Percentiles rank a stretch among this genome's conserved stretches.
Evolutionary conservation across 352 stramenopile genomes (phyloP).

Genomic region (Globisporangium polare): DNA sequence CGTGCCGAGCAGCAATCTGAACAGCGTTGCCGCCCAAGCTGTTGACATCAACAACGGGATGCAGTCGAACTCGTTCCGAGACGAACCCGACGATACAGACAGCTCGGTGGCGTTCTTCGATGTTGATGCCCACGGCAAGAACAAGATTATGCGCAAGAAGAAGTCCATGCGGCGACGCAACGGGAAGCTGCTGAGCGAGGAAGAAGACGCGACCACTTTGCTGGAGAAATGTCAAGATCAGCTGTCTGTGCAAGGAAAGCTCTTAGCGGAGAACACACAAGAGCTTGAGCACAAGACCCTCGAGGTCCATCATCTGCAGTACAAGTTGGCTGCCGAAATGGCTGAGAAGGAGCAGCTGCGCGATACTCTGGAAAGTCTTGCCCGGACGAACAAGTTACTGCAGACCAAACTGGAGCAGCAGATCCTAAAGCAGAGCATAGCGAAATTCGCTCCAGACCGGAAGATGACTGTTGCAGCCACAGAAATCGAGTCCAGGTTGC

Average conservation of each 20-base stretch:
- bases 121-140: conserved; percentile 31
- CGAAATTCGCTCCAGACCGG: conserved; percentile 23
- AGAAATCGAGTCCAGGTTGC: conserved; percentile 1
- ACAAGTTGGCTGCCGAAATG: conserved; percentile 27
- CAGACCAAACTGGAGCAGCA: conserved; percentile 61
- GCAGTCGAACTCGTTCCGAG: conserved; percentile 7
- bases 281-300: conserved; percentile 53
- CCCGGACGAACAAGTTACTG: conserved; percentile 57
- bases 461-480: conserved; percentile 12
- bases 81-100: conserved; percentile 20
- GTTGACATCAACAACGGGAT: conserved; percentile 27
- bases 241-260: conserved; percentile 44
- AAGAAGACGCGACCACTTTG: conserved; percentile 26
- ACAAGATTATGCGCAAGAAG: conserved; percentile 41
- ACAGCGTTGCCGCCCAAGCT: conserved; percentile 56
- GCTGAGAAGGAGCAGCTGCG: conserved; percentile 29
- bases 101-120: conserved; percentile 56
- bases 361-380: conserved; percentile 44
- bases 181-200: conserved; percentile 21
- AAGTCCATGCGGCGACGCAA: conserved; percentile 42
- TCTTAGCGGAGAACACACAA: conserved; percentile 55
- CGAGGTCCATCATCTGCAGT: conserved; percentile 40
- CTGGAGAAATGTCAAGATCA: conserved; percentile 48
- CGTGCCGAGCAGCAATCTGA: conserved; percentile 72
- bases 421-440: conserved; percentile 56